Evolutionary conservation across 2,329 filamentous ascomycete species (phyloP).

Genomic region (Colletotrichum magnum): DNA sequence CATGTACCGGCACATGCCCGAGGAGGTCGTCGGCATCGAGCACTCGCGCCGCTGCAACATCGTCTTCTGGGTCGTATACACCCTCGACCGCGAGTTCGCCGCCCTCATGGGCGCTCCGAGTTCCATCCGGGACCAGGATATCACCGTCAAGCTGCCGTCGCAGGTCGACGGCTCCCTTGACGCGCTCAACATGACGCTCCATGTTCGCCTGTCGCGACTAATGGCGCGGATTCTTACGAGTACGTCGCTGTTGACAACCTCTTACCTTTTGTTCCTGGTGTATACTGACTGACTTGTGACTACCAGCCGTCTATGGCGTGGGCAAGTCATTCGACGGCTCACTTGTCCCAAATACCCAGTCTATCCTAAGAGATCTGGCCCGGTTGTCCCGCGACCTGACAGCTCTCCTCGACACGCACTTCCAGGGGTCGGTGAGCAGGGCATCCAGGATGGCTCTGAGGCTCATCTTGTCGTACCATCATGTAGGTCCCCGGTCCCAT

Average conservation of each 20-base stretch:
- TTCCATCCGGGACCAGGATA: constrained; percentile 40
- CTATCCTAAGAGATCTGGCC: constrained; percentile 37
- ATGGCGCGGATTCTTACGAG: constrained; percentile 41
- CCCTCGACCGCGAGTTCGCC: constrained; percentile 36
- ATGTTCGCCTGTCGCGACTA: constrained; percentile 36
- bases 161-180: constrained; percentile 35
- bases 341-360: constrained; percentile 37
- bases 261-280: background rate
- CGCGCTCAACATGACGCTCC: constrained; percentile 40
- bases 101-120: constrained; percentile 41
- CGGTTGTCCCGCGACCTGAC: constrained; percentile 38
- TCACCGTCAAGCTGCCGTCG: constrained; percentile 39
- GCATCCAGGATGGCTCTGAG: constrained; percentile 40
- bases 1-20: constrained; percentile 40
- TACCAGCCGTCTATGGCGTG: constrained; percentile 37
- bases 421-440: constrained; percentile 39
- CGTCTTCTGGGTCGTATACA: constrained; percentile 42
- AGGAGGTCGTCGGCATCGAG: constrained; percentile 36
- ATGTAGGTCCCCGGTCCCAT: constrained; percentile 2
- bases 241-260: background rate
- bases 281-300: background rate
- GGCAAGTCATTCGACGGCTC: constrained; percentile 41
- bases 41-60: constrained; percentile 41
- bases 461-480: constrained; percentile 44
- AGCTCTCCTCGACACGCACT: constrained; percentile 35